Evolutionary conservation across 306 rosid species (phyloP).

Genomic region (Rosa persica): DNA sequence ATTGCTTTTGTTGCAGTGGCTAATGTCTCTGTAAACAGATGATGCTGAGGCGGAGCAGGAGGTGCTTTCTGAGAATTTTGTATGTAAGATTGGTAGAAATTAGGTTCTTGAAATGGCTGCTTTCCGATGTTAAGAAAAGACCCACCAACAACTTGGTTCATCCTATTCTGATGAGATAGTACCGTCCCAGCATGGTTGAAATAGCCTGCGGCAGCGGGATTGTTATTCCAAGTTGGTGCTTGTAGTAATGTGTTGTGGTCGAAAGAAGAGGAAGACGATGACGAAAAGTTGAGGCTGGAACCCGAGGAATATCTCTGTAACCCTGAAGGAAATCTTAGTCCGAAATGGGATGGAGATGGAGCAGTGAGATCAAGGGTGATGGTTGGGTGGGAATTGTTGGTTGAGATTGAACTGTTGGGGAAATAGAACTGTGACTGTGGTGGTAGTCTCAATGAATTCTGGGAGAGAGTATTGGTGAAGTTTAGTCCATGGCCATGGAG

Average conservation of each 20-base stretch:
- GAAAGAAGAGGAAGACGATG: constrained; percentile 34
- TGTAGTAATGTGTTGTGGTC: constrained; percentile 23
- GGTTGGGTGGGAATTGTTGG: constrained; percentile 56
- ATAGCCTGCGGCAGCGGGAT: constrained; percentile 12
- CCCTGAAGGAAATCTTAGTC: constrained; percentile 23
- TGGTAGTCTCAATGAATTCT: constrained; percentile 16
- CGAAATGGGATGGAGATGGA: constrained; percentile 22
- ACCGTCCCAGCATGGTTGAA: constrained; percentile 25
- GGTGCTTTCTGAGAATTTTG: constrained; percentile 1
- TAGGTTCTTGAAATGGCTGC: constrained; percentile 36
- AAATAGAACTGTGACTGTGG: constrained; percentile 32
- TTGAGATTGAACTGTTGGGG: constrained; percentile 46
- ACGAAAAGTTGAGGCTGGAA: constrained; percentile 32
- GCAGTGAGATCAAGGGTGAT: constrained; percentile 53
- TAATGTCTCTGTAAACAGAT: constrained; percentile 43
- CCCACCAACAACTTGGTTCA: constrained; percentile 20
- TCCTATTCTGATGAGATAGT: constrained; percentile 12
- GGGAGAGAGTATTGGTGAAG: constrained; percentile 19
- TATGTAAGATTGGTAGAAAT: constrained; percentile 28
- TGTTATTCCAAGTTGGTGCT: constrained; percentile 13
- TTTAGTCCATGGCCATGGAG: constrained; percentile 28
- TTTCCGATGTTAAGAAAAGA: constrained; percentile 22
- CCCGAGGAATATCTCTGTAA: constrained; percentile 28
- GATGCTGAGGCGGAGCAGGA: constrained; percentile 20
- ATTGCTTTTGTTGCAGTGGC: constrained; percentile 89